These are phyloP conservation scores for Stramenopiles sp. DNA, from an alignment of 352 stramenopile genomes.

Conservation along the genomic window DNA sequence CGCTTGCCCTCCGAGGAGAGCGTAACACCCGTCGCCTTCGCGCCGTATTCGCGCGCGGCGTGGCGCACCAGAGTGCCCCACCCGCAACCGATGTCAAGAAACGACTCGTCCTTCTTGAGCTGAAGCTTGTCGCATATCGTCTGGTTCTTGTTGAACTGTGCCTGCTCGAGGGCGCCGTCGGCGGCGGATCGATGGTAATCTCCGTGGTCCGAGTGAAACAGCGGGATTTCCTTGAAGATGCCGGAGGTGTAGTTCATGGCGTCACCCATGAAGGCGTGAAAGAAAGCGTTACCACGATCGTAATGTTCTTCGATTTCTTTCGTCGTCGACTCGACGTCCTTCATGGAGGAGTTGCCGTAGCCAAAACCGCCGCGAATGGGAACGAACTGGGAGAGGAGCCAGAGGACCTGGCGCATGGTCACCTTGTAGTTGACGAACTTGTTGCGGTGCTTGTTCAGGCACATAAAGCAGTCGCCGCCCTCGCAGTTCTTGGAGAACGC, in stretches of 20 bases:
- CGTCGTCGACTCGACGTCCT: constrained; percentile 18
- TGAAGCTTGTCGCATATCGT: constrained; percentile 7
- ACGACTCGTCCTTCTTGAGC: background rate
- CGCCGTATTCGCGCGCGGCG: constrained; percentile 15
- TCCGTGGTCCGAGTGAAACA: background rate
- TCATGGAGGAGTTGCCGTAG: constrained; percentile 16
- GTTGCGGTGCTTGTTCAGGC: constrained; percentile 17
- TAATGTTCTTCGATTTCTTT: constrained; percentile 26
- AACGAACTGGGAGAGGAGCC: constrained; percentile 22
- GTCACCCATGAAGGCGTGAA: constrained; percentile 23
- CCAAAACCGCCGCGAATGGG: constrained; percentile 11
- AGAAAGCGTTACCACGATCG: constrained; percentile 29
- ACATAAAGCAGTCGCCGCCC: constrained; percentile 8
- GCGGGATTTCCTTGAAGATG: too few species aligned
- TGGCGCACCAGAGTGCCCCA: constrained; percentile 5
- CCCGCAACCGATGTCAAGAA: constrained; percentile 4
- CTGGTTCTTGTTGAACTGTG: constrained; percentile 10
- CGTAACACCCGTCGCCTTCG: constrained; percentile 20
- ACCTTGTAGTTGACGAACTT: constrained; percentile 21
- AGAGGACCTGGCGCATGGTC: constrained; percentile 18
- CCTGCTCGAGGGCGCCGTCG: background rate
- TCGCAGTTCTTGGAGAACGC: constrained; percentile 18
- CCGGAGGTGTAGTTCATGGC: constrained; percentile 28
- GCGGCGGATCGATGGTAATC: too few species aligned
- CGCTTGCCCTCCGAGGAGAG: background rate